Base-by-base conservation (phyloP, 306 rosid species). In the Abrus precatorius region DNA sequence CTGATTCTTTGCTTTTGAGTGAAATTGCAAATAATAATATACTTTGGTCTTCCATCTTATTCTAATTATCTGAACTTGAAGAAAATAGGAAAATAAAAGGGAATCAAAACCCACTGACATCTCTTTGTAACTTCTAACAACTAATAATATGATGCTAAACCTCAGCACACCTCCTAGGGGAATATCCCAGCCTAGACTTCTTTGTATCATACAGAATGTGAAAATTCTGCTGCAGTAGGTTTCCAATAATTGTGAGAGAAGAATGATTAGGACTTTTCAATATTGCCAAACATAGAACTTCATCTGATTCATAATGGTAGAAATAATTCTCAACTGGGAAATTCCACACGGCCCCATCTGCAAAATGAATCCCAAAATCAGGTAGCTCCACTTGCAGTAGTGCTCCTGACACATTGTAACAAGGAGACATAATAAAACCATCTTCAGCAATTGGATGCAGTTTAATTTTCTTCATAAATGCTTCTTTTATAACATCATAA, bases 151-250 rank as follows among this genome's bases (percentile, higher is more conserved):
- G 57, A 76, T 50, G 76, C 81, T 48, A 91, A 79, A 88, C 88
- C 64, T 88, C 90, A 73, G 90, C 89, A 62, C 98, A 93, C n/a
- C 66, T 88, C 90, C 75, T 85, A 9, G 97, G 94, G 7, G 84
- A 86, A 83, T 76, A 93, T 48, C 98, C 98, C 50, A 93, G 65
- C 81, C 94, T 90, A 40, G 90, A 87, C 41, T 84, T 88, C 82
- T 91, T 85, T 29, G 84, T 72, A 69, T 93, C 98, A 79, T 93
- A 93, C 33, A 88, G 56, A 80, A 93, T 82, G 40, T 91, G 93
- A 72, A 93, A 93, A 85, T 93, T 93, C 85, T 93, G 98, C 76
- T 91, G 98, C 82, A 88, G 81, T 27, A 90, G 88, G 47, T 93
- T 93, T 28, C 98, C 98, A 80, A 93, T 88, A 6, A 91, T 93